Base-by-base conservation (phyloP, 2,329 filamentous ascomycete species). In the Calonectria ilicicola region DNA sequence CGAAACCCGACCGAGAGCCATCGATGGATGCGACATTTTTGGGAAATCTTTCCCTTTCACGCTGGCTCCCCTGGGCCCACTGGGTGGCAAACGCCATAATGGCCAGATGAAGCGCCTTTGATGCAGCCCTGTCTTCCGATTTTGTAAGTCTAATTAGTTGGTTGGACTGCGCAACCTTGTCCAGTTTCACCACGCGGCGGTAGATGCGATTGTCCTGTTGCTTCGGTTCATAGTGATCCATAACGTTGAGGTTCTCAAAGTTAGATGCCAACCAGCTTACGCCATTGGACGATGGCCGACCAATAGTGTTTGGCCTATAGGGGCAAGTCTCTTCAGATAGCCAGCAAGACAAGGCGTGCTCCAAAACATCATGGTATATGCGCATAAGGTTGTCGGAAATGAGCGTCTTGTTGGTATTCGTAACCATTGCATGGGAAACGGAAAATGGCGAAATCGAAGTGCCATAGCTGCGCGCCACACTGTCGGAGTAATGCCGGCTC, bases 21-120 rank as follows among this genome's bases (percentile, higher is more conserved):
- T 80, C 77, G 60, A 80, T 72, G 27, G 79, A 76, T n/a, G 64
- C 65, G 44, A 80, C 40, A 38, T 53, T 79, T 23, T 75, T 70
- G 23, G 76, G 78, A 23, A 78, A 80, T 42, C 78, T 75, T 32
- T 80, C 78, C 42, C 78, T 73, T 63, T 80, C 78, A 23, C 78
- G 78, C 38, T 80, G 77, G 27, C 78, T 80, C 1, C 78, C 78
- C 64, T 80, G 78, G 19, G 78, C 78, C 78, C 88, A 89, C 73
- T 90, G 88, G 0, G 87, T 86, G 5, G 88, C 86, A 77, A 89
- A 90, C 0, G 88, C 86, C 82, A 89, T 86, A 60, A 89, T 88
- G 3, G 85, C 84, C 4, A 87, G 78, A 64, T 89, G 85, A 12
- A 90, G 77, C 2, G 88, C 88, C 65, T 82, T 85, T 1, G 84